Evolutionary conservation across 2,329 filamentous ascomycete species (phyloP), one percentile per base, ranked within the genome.

Genomic region (Fonsecaea multimorphosa): DNA sequence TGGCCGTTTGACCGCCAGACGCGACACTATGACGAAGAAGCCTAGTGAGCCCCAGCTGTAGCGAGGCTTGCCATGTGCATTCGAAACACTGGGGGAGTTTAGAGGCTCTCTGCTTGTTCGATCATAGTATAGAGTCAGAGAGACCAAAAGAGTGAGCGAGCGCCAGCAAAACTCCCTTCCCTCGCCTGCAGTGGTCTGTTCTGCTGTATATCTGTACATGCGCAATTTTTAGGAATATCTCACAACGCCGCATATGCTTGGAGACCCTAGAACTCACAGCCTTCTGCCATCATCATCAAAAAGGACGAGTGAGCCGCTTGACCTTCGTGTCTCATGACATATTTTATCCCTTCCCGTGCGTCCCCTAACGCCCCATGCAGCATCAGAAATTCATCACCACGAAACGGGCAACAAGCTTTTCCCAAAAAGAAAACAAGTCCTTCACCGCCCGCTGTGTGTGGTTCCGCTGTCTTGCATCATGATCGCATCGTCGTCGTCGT

Each of bases 401-500:
- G 31, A 34, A 32, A 16, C 19, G 46, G 40, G 51, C 46, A n/a
- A 27, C 32, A 34, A 51, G 52, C 24, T 36, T 44, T 51, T 22
- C 36, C n/a, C 11, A 29, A 51, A n/a, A 53, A 55, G 29, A 53
- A 14, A 54, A 51, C 44, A n/a, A 24, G 12, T n/a, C 24, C 56
- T 32, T 68, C 63, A 70, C 44, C 65, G 68, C 55, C 66, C 62
- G 54, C 65, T 68, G 22, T 58, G 46, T 44, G 56, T 49, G 27
- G 62, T 66, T 54, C 66, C 70, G 9, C 55, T 44, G 40, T 69
- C 64, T 22, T 66, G 66, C 65, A 70, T 70, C 60, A 68, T 61
- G 61, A 69, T 60, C 62, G 51, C 63, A 29, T 93, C 91, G 72
- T 97, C 94, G 16, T 93, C 95, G 63, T 98, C 95, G 76, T 99